phyloP scores from a whole-genome alignment of 495 filamentous ascomycete genomes.

The Hypoxylon fragiforme region DNA sequence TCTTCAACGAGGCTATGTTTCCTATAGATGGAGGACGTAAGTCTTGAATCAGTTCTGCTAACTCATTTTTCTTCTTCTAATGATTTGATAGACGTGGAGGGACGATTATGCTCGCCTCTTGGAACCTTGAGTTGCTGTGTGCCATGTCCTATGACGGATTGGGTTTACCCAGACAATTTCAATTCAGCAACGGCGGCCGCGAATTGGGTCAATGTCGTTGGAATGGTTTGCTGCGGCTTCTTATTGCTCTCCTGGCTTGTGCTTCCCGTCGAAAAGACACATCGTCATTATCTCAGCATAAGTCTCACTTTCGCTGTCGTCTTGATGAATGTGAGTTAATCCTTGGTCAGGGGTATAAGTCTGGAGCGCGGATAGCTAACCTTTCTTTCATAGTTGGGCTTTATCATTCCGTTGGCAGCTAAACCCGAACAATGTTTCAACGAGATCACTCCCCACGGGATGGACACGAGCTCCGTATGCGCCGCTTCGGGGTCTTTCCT shows the following conservation, averaged over 20 bases:
- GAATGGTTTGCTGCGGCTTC: conserved; percentile 72
- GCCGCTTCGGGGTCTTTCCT: conserved; percentile 87
- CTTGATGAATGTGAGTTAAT: conserved; percentile 71
- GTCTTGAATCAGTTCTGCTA: conserved; percentile 37
- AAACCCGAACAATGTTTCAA: conserved; percentile 85
- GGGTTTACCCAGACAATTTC: conserved; percentile 81
- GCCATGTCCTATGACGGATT: conserved; percentile 85
- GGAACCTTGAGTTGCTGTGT: conserved; percentile 70
- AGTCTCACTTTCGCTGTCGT: conserved; percentile 74
- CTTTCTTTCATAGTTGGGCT: conserved; percentile 60
- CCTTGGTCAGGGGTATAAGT: neutral
- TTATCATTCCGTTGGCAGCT: conserved; percentile 85
- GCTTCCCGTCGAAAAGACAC: conserved; percentile 85
- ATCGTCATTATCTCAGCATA: conserved; percentile 89
- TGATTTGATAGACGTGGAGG: conserved; percentile 60
- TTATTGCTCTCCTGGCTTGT: conserved; percentile 80
- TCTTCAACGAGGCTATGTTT: conserved; percentile 36
- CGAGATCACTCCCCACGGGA: conserved; percentile 89
- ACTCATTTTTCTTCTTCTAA: conserved; percentile 18
- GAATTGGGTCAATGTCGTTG: conserved; percentile 77
- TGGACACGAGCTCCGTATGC: conserved; percentile 79
- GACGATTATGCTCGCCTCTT: conserved; percentile 58
- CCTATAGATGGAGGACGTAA: conserved; percentile 48
- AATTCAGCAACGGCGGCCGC: conserved; percentile 62
- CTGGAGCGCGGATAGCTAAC: conserved; percentile 7